Evolutionary conservation across 2,329 filamentous ascomycete genomes (phyloP), one percentile per base, ranked within the genome.

Genomic region (Chrysoporthe austroafricana): DNA sequence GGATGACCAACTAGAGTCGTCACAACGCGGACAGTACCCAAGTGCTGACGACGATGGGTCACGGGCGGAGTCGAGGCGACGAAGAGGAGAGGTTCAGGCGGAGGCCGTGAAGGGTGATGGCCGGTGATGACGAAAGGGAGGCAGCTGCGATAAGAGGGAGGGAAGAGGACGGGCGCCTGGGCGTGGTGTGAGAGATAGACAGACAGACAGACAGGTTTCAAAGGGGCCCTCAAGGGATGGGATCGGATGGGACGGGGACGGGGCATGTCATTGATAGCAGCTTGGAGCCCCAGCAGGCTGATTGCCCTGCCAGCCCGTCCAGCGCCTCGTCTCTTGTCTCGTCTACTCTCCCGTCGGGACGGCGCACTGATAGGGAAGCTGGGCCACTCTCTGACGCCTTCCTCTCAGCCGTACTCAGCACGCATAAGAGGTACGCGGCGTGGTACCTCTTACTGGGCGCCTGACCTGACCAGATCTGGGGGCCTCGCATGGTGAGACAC

Each of bases 361-460:
- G 52, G 26, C 52, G 52, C 52, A 57, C 52, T 57, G 54, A 57
- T 57, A 57, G 54, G 54, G 54, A 57, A 57, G 54, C 54, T 57
- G 32, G 54, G 34, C 54, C 34, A 16, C 26, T 56, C 34, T 26
- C 26, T 26, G 1, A 26, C 26, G 26, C 26, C 26, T 26, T 26
- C 26, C 26, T 26, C 26, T 26, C 26, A 26, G 26, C 26, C 26
- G 26, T 26, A 26, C 26, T 26, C 26, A 26, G 26, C 26, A 26
- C 26, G 26, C 26, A 26, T 26, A 26, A 26, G 26, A 2, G 26
- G 26, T 26, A 26, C 26, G 26, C 26, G 26, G 26, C 26, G 26
- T 26, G 26, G 26, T 26, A 26, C 26, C 26, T 26, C 26, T 26
- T 2, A 26, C 26, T 2, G 26, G 26, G 26, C 26, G 26, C 26